These are phyloP conservation scores for Aspergillus sp. DNA, from an alignment of 2,329 filamentous ascomycete genomes.

Conservation along the genomic window DNA sequence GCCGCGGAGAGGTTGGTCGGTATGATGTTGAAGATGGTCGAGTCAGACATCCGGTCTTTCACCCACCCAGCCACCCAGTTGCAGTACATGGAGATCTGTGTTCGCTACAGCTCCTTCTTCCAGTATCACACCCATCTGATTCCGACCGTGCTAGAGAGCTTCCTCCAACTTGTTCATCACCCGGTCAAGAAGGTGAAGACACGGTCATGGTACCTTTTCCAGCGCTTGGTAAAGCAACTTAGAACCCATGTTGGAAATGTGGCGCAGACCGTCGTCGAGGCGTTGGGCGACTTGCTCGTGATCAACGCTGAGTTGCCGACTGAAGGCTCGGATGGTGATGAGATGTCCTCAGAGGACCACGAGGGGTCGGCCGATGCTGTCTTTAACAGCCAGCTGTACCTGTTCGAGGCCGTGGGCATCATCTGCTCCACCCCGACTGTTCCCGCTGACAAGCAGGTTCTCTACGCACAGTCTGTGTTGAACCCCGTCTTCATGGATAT, in stretches of 20 bases:
- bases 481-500: conserved; percentile 88
- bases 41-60: conserved; percentile 86
- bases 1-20: conserved; percentile 79
- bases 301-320: conserved; percentile 88
- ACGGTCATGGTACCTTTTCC: conserved; percentile 96
- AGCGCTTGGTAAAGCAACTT: conserved; percentile 86
- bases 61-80: conserved; percentile 88
- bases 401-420: conserved; percentile 92
- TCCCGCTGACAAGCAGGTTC: conserved; percentile 78
- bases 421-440: conserved; percentile 81
- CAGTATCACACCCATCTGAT: conserved; percentile 81
- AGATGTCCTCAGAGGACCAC: conserved; percentile 92
- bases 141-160: conserved; percentile 83
- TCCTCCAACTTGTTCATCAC: conserved; percentile 87
- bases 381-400: conserved; percentile 86
- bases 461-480: conserved; percentile 86
- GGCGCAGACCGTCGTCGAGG: conserved; percentile 86
- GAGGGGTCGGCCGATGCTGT: conserved; percentile 87
- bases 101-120: conserved; percentile 90
- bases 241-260: conserved; percentile 82
- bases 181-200: conserved; percentile 82
- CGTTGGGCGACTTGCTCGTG: conserved; percentile 80
- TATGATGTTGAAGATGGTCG: conserved; percentile 96
- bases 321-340: conserved; percentile 75
- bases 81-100: conserved; percentile 98